Evolutionary conservation across 495 filamentous ascomycete species (phyloP).

Genomic region (Neurospora cerealis): DNA sequence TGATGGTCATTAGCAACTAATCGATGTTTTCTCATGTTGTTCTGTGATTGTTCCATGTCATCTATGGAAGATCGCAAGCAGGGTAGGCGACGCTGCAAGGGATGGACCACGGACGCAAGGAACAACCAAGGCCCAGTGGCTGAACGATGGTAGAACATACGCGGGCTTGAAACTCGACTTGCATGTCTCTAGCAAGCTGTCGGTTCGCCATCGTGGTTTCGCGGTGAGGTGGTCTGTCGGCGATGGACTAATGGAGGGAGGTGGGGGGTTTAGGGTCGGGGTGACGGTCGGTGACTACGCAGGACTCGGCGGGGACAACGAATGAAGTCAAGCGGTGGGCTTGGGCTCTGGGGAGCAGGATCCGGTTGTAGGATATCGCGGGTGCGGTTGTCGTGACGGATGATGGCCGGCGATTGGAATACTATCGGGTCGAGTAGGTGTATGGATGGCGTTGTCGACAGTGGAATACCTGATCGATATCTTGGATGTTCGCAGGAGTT

Average conservation of each 20-base stretch:
- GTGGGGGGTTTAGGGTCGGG: constrained; percentile 8
- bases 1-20: background rate
- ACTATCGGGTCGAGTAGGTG: background rate
- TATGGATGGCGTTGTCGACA: background rate
- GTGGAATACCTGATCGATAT: background rate
- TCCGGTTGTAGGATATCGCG: background rate
- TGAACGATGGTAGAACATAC: constrained; percentile 18
- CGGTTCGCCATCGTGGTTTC: constrained; percentile 35
- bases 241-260: background rate
- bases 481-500: background rate
- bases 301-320: background rate
- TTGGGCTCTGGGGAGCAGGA: background rate
- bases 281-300: background rate
- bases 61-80: background rate
- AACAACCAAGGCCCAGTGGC: background rate
- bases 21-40: background rate
- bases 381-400: background rate
- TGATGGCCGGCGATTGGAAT: background rate
- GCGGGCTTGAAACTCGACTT: constrained; percentile 42
- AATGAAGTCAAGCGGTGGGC: background rate
- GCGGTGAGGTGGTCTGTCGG: background rate
- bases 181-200: constrained; percentile 41
- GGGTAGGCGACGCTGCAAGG: background rate
- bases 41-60: background rate
- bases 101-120: background rate